Base-by-base conservation (phyloP, 345 rosid genomes). In the Dipteronia dyeriana region DNA sequence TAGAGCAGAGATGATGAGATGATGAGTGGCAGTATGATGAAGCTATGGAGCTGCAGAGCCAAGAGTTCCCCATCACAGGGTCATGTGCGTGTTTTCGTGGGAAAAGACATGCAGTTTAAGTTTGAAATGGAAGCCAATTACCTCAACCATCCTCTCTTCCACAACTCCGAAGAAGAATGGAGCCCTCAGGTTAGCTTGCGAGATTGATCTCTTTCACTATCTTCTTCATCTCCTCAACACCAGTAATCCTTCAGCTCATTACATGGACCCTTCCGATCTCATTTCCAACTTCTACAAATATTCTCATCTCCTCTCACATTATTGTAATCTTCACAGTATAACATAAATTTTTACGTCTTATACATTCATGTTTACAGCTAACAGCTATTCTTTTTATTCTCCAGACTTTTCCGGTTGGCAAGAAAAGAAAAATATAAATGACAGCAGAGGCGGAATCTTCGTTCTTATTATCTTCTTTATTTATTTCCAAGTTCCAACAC, bases 101-200 rank as follows among this genome's bases (percentile, higher is more conserved):
- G 87, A 38, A 79, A 73, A 81, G 87, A 85, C 76, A 63, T 39
- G 26, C 79, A 75, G 10, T 76, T 81, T 75, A 80, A 81, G 83
- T 70, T 87, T 49, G 86, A 85, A 71, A 69, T 86, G 81, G 88
- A 86, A 41, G 91, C 85, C 38, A 61, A 79, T 75, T 81, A 73
- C 77, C 80, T 86, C 16, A 87, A 87, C 83, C 93, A 89, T 72
- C 90, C 88, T 22, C 79, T 87, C 67, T 83, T 89, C 47, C 77
- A 85, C 41, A 81, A 82, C 70, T 61, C 82, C 43, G 87, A 88
- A 7, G 82, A 78, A 16, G 87, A 87, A 65, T 89, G 89, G 92
- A 7, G 88, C 90, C 1, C 78, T 87, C 26, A 78, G 88, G 83
- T 85, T 87, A 41, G 86, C 84, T 20, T 85, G 86, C 25, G 90